These are phyloP conservation scores for Hemileccinum rubropunctum DNA, from an alignment of 768 basidiomycete genomes.

Conservation along the genomic window DNA sequence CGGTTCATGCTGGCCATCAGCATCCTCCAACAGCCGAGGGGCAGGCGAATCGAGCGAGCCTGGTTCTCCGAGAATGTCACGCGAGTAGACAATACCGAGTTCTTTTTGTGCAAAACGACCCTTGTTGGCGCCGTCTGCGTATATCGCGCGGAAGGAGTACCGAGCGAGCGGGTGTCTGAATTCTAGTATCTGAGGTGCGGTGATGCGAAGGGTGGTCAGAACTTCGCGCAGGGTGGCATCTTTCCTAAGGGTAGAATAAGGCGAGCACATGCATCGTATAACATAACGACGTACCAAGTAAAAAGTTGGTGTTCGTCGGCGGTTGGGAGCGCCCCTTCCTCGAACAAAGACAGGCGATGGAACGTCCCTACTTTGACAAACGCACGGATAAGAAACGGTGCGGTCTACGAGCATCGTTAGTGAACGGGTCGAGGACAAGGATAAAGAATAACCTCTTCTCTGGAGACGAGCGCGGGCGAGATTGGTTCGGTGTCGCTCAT, in stretches of 20 bases:
- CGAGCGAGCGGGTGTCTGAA: conserved; percentile 80
- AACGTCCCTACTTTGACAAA: conserved; percentile 82
- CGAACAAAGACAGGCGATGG: conserved; percentile 70
- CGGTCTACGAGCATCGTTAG: conserved; percentile 45
- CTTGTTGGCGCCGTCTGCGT: conserved; percentile 68
- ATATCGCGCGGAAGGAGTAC: conserved; percentile 78
- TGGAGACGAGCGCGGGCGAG: conserved; percentile 44
- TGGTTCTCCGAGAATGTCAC: conserved; percentile 81
- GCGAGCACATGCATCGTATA: not conserved
- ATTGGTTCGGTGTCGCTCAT: conserved; percentile 41
- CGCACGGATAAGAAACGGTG: conserved; percentile 78
- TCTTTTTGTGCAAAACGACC: conserved; percentile 76
- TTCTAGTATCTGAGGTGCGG: conserved; percentile 64
- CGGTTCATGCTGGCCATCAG: conserved; percentile 30
- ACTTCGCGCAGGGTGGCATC: conserved; percentile 81
- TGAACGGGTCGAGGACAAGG: not conserved
- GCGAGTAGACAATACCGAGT: conserved; percentile 76
- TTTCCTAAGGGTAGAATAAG: conserved; percentile 48
- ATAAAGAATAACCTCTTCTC: conserved; percentile 50
- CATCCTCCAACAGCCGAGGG: conserved; percentile 57
- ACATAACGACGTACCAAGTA: conserved; percentile 54
- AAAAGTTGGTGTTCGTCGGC: conserved; percentile 83
- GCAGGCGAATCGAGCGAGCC: conserved; percentile 58
- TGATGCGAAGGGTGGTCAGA: conserved; percentile 70
- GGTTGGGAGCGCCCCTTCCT: conserved; percentile 72